Base-by-base conservation (phyloP, 371 early-diverging fungal genomes). In the Chytridium lagenaria region DNA sequence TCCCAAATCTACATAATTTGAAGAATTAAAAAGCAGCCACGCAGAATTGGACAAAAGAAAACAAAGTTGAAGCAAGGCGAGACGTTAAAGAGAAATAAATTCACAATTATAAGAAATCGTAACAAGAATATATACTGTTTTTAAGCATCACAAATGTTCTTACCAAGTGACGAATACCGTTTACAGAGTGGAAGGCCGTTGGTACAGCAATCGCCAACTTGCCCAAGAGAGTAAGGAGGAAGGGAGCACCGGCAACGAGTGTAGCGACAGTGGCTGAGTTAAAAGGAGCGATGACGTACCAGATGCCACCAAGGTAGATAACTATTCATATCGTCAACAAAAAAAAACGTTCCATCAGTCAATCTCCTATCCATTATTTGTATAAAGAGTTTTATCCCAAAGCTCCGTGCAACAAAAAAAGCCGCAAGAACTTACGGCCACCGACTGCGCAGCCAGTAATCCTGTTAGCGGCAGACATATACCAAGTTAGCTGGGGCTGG, bases 101-200 rank as follows among this genome's bases (percentile, higher is more conserved):
- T 7, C 15, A 55, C 22, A 55, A 55, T 1, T 16, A 10, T 61
- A 12, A 2, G 19, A 12, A 44, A 44, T 44, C 44, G 7, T 44
- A 44, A 19, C 19, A 12, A n/a, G n/a, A n/a, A n/a, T n/a, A n/a
- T n/a, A n/a, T n/a, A n/a, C n/a, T n/a, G n/a, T n/a, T n/a, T n/a
- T n/a, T n/a, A n/a, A n/a, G 2, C 40, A 26, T 19, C 7, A 64
- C 57, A 38, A 36, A 49, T 12, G 44, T 30, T 74, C 84, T 69
- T 81, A 91, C 90, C 93, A 97, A 88, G 80, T 95, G 95, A 73
- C 97, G 90, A 65, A 96, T 75, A 67, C 97, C 96, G 81, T 92
- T 94, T 76, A 93, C 86, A 51, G 87, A 76, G 85, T 98, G 97
- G 90, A 85, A 98, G 70, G 90, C 88, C 77, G 93, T 89, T 34